Percentiles rank a stretch among this genome's conserved stretches.
Evolutionary conservation across 148 eudicot species (phyloP).

Genomic region (Chenopodium album): DNA sequence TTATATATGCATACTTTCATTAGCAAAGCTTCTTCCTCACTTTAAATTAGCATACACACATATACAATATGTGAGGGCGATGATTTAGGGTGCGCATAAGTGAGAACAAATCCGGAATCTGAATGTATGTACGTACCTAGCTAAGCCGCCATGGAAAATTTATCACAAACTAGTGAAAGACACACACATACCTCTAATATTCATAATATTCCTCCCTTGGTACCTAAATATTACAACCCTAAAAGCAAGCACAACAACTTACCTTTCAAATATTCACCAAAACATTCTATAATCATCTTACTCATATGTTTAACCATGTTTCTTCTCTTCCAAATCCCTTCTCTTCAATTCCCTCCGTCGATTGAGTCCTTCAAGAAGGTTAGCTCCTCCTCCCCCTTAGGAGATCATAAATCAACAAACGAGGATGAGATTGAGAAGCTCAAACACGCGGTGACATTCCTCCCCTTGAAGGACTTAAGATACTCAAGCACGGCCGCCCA

Average conservation of each 20-base stretch:
- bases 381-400: no score
- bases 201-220: neutral
- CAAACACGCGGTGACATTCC: conserved; percentile 53
- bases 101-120: neutral
- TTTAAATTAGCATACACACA: no score
- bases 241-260: conserved; percentile 25
- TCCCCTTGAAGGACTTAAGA: conserved; percentile 70
- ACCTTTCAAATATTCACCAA: conserved; percentile 33
- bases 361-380: neutral
- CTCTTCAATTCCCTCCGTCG: conserved; percentile 25
- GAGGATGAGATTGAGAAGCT: conserved; percentile 31
- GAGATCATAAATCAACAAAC: neutral
- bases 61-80: no score
- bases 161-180: conserved; percentile 8
- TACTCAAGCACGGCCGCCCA: conserved; percentile 39
- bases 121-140: neutral
- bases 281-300: conserved; percentile 38
- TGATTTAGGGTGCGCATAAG: neutral
- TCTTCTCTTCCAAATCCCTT: conserved; percentile 43
- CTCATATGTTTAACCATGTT: conserved; percentile 31
- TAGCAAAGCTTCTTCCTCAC: neutral
- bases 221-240: conserved; percentile 13
- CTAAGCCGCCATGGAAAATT: conserved; percentile 17
- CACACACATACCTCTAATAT: neutral
- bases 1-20: neutral